Percentiles rank a stretch among this genome's conserved stretches.
Conservation (phyloP, 768 basidiomycete species). For the Lactarius hengduanensis region DNA sequence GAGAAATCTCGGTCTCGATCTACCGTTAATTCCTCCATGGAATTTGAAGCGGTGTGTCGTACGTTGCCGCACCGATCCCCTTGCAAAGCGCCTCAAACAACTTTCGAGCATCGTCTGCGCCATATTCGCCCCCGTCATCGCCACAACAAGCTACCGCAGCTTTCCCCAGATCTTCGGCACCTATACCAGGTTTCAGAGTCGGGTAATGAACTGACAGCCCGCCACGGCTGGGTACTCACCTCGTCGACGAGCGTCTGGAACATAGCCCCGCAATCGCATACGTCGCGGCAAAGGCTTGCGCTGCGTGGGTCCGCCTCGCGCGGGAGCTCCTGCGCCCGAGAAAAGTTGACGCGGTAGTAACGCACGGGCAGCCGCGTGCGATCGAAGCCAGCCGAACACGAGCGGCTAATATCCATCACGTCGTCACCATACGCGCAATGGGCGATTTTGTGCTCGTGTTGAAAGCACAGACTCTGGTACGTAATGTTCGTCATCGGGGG, state of each 20-base stretch:
- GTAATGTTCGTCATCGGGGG: neutral
- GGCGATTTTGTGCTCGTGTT: constrained; percentile 27
- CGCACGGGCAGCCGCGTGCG: constrained; percentile 25
- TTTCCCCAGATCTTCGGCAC: constrained; percentile 43
- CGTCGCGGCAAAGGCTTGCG: constrained; percentile 19
- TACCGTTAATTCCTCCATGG: too few relatives aligned
- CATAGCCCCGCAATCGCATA: constrained; percentile 24
- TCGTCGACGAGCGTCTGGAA: constrained; percentile 13
- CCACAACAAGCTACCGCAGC: constrained; percentile 44
- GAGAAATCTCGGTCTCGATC: too few relatives aligned
- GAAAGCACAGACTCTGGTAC: constrained; percentile 26
- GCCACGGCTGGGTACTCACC: neutral
- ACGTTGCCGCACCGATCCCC: constrained; percentile 43
- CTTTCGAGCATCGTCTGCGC: constrained; percentile 49
- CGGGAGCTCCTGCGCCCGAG: constrained; percentile 17
- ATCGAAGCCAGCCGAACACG: constrained; percentile 21
- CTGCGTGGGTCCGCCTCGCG: constrained; percentile 2
- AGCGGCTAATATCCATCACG: constrained; percentile 26
- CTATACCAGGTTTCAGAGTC: constrained; percentile 29
- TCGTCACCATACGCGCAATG: constrained; percentile 23
- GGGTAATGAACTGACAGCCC: neutral
- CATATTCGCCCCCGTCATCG: constrained; percentile 49
- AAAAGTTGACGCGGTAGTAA: constrained; percentile 27
- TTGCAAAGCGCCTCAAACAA: constrained; percentile 51
- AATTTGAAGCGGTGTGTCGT: constrained; percentile 34